Evolutionary conservation across 1,284 basidiomycete species (phyloP).

Genomic region (Ustilago xerochloae): DNA sequence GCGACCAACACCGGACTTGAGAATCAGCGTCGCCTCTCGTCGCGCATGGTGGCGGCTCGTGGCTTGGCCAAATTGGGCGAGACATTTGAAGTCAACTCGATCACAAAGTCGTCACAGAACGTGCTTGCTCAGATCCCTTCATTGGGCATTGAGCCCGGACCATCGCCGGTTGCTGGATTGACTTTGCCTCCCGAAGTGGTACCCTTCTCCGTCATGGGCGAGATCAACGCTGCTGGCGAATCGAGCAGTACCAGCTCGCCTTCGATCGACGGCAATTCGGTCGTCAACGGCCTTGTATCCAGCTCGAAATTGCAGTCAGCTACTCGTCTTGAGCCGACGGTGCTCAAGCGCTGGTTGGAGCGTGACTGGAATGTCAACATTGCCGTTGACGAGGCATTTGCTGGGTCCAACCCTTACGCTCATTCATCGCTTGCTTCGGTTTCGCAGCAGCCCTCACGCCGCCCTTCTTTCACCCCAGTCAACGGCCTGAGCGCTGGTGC

Average conservation of each 20-base stretch:
- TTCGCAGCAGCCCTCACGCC: conserved; percentile 33
- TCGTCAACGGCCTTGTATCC: conserved; percentile 45
- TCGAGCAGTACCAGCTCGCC: conserved; percentile 37
- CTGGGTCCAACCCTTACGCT: conserved; percentile 39
- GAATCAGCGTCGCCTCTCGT: conserved; percentile 72
- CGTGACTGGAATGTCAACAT: conserved; percentile 63
- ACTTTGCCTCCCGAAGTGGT: conserved; percentile 47
- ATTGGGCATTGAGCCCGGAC: conserved; percentile 44
- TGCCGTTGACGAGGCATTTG: conserved; percentile 58
- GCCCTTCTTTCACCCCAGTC: conserved; percentile 34
- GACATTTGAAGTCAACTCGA: conserved; percentile 74
- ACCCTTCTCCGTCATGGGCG: conserved; percentile 36
- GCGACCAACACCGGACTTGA: conserved; percentile 38
- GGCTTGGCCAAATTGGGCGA: conserved; percentile 78
- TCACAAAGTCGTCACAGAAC: conserved; percentile 31
- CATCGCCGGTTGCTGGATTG: conserved; percentile 34
- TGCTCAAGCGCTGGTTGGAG: conserved; percentile 56
- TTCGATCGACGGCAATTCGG: conserved; percentile 26
- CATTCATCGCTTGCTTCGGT: conserved; percentile 16
- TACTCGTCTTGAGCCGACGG: conserved; percentile 37
- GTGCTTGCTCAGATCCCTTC: conserved; percentile 44
- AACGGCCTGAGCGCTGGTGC: conserved; percentile 32
- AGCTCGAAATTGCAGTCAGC: conserved; percentile 53
- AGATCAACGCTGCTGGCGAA: conserved; percentile 36
- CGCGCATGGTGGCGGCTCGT: conserved; percentile 76